A percentile compares a stretch with the other conserved stretches of the same genome.
These are phyloP conservation scores for Pichia cabralensis DNA, from an alignment of 805 yeast genomes.

Conservation along the genomic window DNA sequence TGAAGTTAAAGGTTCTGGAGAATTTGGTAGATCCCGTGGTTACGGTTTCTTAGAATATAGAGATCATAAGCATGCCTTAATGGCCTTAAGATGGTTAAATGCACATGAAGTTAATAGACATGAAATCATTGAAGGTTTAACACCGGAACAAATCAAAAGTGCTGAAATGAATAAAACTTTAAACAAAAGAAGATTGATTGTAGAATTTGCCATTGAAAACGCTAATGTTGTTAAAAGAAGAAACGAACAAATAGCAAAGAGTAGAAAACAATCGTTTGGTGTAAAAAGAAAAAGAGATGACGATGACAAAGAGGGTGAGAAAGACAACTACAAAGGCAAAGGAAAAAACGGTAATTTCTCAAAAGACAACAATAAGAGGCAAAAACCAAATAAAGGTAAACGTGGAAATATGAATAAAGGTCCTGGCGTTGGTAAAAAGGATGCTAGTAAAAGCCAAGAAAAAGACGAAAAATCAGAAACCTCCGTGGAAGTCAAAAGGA, in stretches of 20 bases:
- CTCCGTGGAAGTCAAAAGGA: slow-evolving; percentile 46
- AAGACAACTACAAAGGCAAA: slow-evolving; percentile 20
- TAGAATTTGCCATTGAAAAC: slow-evolving; percentile 92
- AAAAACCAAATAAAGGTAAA: slow-evolving; percentile 6
- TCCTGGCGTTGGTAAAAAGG: background rate
- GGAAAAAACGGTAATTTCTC: slow-evolving; percentile 9
- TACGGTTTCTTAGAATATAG: slow-evolving; percentile 91
- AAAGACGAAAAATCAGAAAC: slow-evolving; percentile 20
- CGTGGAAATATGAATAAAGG: slow-evolving; percentile 15
- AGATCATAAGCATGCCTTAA: slow-evolving; percentile 85
- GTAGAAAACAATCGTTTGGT: slow-evolving; percentile 20
- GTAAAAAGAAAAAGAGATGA: slow-evolving; percentile 16
- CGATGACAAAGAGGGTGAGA: slow-evolving; percentile 10
- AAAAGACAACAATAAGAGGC: slow-evolving; percentile 18
- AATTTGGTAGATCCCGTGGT: slow-evolving; percentile 87
- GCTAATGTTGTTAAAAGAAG: slow-evolving; percentile 90
- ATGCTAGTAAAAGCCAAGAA: slow-evolving; percentile 7
- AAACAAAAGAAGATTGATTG: slow-evolving; percentile 69
- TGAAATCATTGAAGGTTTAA: slow-evolving; percentile 64
- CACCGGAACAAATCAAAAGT: slow-evolving; percentile 53
- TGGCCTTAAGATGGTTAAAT: slow-evolving; percentile 96
- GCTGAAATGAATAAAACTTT: slow-evolving; percentile 41
- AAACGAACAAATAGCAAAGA: slow-evolving; percentile 45
- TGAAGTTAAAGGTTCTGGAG: slow-evolving; percentile 86
- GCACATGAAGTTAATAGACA: slow-evolving; percentile 73